Evolutionary conservation across 805 yeast species (phyloP).

Genomic region (Lipomyces anomalus): DNA sequence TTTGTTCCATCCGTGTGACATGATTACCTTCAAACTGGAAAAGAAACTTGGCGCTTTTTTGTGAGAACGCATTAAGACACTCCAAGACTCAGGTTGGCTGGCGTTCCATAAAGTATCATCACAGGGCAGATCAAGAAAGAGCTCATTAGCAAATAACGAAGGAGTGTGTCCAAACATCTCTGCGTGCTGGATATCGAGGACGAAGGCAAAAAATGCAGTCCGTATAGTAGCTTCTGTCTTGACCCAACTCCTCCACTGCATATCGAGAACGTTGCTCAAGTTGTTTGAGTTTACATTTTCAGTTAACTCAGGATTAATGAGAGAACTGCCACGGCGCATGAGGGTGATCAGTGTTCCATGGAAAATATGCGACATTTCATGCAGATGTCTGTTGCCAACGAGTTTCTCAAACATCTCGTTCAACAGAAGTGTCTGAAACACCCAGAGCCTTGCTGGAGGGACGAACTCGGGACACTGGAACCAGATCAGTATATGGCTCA

Average conservation of each 20-base stretch:
- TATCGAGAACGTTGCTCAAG: slow-evolving; percentile 10
- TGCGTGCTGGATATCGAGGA: slow-evolving; percentile 39
- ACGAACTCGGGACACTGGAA: slow-evolving; percentile 27
- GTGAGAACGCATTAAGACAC: slow-evolving; percentile 5
- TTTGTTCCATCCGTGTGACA: slow-evolving; percentile 21
- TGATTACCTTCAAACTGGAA: slow-evolving; percentile 16
- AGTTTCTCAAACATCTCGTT: slow-evolving; percentile 27
- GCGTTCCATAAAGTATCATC: slow-evolving; percentile 44
- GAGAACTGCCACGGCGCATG: slow-evolving; percentile 25
- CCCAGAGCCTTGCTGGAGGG: slow-evolving; percentile 24
- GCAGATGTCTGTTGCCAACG: slow-evolving; percentile 28
- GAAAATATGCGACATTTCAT: slow-evolving; percentile 32
- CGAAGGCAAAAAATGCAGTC: slow-evolving; percentile 38
- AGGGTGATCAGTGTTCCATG: slow-evolving; percentile 30
- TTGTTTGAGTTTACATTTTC: slow-evolving; percentile 2
- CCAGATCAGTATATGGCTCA: slow-evolving; percentile 12
- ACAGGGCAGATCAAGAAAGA: slow-evolving; percentile 43
- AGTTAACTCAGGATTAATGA: slow-evolving; percentile 17
- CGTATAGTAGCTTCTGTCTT: slow-evolving; percentile 40
- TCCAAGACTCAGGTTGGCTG: slow-evolving; percentile 14
- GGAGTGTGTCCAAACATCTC: slow-evolving; percentile 34
- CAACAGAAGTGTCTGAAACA: slow-evolving; percentile 29
- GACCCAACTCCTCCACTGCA: slow-evolving; percentile 44
- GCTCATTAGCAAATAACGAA: slow-evolving; percentile 39
- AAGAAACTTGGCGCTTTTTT: slow-evolving; percentile 7